These are phyloP conservation scores for Vigna unguiculata DNA, from an alignment of 306 rosid species.

Conservation along the genomic window DNA sequence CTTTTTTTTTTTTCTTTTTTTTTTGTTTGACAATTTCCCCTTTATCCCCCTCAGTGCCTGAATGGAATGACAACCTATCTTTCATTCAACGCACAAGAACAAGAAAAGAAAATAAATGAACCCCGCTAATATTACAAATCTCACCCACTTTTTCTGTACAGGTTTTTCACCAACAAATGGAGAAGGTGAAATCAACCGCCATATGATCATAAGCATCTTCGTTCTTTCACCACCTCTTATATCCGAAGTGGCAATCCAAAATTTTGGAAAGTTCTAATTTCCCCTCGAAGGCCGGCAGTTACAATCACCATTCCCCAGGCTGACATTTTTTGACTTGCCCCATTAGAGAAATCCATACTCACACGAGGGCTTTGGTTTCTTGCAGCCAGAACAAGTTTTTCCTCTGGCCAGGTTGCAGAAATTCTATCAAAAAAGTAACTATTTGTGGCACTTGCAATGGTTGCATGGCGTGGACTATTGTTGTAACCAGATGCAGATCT, in stretches of 20 bases:
- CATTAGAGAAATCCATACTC: slow-evolving; percentile 67
- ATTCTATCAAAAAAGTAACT: slow-evolving; percentile 90
- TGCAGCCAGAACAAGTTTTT: slow-evolving; percentile 69
- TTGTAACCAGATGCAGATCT: slow-evolving; percentile 61
- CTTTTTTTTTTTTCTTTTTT: slow-evolving; percentile 21
- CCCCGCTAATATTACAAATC: slow-evolving; percentile 80
- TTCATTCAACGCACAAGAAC: slow-evolving; percentile 68
- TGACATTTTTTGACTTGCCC: slow-evolving; percentile 64
- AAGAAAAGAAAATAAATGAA: slow-evolving; percentile 57
- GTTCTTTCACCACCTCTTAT: slow-evolving; percentile 48
- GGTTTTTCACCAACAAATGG: slow-evolving; percentile 55
- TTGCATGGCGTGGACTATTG: slow-evolving; percentile 79
- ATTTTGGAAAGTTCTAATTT: slow-evolving; percentile 91
- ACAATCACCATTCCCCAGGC: slow-evolving; percentile 99
- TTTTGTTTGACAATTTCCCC: slow-evolving; percentile 53
- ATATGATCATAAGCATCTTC: slow-evolving; percentile 35
- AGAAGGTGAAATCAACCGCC: slow-evolving; percentile 49
- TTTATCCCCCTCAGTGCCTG: slow-evolving; percentile 42
- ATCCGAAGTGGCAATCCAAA: slow-evolving; percentile 90
- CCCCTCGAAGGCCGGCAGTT: slow-evolving; percentile 92
- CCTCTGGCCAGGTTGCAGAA: slow-evolving; percentile 97
- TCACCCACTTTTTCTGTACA: slow-evolving; percentile 88
- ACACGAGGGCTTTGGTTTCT: slow-evolving; percentile 81
- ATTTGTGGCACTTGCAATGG: slow-evolving; percentile 82
- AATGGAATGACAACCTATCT: slow-evolving; percentile 54